Conservation (phyloP, 257 asterid genomes). For the Przewalskia tangutica region DNA sequence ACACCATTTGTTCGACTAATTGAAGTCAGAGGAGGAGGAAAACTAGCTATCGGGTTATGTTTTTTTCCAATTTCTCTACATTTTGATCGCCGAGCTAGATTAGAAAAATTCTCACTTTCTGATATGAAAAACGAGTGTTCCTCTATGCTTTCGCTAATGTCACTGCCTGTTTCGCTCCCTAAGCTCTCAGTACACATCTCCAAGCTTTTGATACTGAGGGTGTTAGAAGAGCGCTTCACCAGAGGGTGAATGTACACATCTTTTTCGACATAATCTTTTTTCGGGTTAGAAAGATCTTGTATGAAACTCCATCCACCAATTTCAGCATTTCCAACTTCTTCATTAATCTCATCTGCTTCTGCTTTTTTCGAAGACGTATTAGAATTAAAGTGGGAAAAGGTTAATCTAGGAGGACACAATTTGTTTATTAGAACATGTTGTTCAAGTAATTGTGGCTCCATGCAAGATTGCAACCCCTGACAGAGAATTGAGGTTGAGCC, state of each 20-base stretch:
- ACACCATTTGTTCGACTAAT: slow-evolving; percentile 36
- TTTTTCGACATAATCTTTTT: neutral
- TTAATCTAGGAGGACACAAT: neutral
- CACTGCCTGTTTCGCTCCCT: slow-evolving; percentile 69
- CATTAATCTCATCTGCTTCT: neutral
- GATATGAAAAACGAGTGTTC: slow-evolving; percentile 4
- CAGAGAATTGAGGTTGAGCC: neutral
- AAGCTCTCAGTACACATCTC: slow-evolving; percentile 88
- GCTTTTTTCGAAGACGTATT: neutral
- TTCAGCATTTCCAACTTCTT: neutral
- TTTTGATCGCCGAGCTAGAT: slow-evolving; percentile 4
- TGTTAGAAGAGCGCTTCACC: slow-evolving; percentile 19
- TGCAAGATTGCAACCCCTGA: neutral
- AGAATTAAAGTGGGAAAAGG: neutral
- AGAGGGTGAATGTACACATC: slow-evolving; percentile 47
- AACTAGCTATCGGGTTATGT: neutral
- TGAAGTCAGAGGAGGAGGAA: slow-evolving; percentile 71
- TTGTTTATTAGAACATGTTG: neutral
- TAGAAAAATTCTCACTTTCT: neutral
- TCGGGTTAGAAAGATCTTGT: slow-evolving; percentile 6
- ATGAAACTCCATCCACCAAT: slow-evolving; percentile 22
- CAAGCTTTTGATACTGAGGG: slow-evolving; percentile 43
- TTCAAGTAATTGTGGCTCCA: neutral
- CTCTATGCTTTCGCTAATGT: slow-evolving; percentile 21
- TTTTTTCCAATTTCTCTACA: slow-evolving; percentile 11